A percentile compares a stretch with the other conserved stretches of the same genome.
Conservation (phyloP, 768 basidiomycete species). For the Daedalea quercina region DNA sequence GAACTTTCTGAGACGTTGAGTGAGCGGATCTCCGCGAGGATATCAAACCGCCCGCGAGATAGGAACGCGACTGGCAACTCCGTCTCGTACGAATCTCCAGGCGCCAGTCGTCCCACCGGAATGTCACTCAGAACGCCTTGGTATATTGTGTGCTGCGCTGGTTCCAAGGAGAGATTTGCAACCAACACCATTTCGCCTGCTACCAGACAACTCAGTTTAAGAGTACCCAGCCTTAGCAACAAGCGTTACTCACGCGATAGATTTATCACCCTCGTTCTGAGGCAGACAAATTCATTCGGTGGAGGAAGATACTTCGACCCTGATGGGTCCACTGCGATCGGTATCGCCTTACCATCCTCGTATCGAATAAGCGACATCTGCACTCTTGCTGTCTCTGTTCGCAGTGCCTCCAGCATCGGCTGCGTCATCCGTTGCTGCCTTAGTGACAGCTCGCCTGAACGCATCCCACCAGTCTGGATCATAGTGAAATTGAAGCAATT, state of each 20-base stretch:
- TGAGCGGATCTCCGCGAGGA: slow-evolving; percentile 31
- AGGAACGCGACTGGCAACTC: slow-evolving; percentile 68
- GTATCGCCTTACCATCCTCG: slow-evolving; percentile 14
- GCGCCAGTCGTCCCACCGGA: slow-evolving; percentile 54
- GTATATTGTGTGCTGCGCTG: slow-evolving; percentile 57
- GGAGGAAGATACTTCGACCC: slow-evolving; percentile 43
- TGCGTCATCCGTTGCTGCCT: slow-evolving; percentile 71
- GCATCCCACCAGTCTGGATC: slow-evolving; percentile 66
- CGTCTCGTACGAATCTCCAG: slow-evolving; percentile 44
- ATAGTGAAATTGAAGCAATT: background rate
- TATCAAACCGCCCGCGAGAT: slow-evolving; percentile 55
- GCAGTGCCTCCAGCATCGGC: slow-evolving; percentile 74
- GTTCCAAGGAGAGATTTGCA: slow-evolving; percentile 48
- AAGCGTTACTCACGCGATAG: slow-evolving; percentile 47
- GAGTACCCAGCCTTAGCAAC: too few species aligned
- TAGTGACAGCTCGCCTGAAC: slow-evolving; percentile 72
- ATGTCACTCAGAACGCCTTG: slow-evolving; percentile 63
- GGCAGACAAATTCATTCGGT: slow-evolving; percentile 57
- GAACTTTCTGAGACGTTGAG: slow-evolving; percentile 11
- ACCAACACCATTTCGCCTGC: slow-evolving; percentile 47
- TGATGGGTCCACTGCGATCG: slow-evolving; percentile 18
- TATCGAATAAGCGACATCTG: slow-evolving; percentile 42
- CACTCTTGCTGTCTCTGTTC: slow-evolving; percentile 59
- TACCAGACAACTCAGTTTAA: slow-evolving; percentile 21
- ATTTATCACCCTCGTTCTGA: slow-evolving; percentile 55